These are phyloP conservation scores for Didymosphaeria variabile DNA, from an alignment of 2,329 filamentous ascomycete species.

Conservation along the genomic window DNA sequence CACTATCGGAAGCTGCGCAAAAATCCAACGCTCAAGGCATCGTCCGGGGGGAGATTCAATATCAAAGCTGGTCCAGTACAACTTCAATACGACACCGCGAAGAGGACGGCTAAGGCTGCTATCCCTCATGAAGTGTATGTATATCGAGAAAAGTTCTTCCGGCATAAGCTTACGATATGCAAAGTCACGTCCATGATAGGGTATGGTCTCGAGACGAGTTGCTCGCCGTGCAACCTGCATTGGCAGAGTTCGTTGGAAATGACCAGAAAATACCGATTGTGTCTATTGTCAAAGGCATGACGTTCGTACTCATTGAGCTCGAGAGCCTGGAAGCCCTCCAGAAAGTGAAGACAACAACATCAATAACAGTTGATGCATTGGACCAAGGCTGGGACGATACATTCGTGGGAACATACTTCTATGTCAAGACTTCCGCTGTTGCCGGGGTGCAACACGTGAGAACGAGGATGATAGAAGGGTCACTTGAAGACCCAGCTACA, in stretches of 20 bases:
- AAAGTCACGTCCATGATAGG: constrained; percentile 39
- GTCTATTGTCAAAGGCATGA: constrained; percentile 75
- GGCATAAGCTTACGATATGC: constrained; percentile 21
- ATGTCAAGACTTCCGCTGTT: constrained; percentile 54
- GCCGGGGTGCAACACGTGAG: constrained; percentile 54
- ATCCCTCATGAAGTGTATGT: constrained; percentile 74
- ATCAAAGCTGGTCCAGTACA: constrained; percentile 57
- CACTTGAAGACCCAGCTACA: constrained; percentile 61
- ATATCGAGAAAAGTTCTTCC: constrained; percentile 54
- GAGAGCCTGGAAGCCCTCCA: constrained; percentile 67
- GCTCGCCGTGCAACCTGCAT: constrained; percentile 46
- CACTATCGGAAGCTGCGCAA: constrained; percentile 45
- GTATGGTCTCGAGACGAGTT: constrained; percentile 33
- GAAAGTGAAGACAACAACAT: constrained; percentile 46
- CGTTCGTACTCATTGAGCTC: constrained; percentile 73
- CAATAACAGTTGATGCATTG: constrained; percentile 45
- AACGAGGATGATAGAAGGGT: constrained; percentile 67
- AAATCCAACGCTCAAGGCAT: constrained; percentile 28
- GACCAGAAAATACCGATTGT: constrained; percentile 45
- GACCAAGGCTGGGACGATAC: constrained; percentile 62
- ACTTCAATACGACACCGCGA: constrained; percentile 51
- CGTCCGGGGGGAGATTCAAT: constrained; percentile 52
- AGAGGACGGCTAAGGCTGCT: constrained; percentile 62
- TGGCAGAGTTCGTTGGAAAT: constrained; percentile 36
- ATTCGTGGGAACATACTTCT: constrained; percentile 68